Evolutionary conservation across 352 stramenopile species (phyloP).

Genomic region (Globisporangium yorkense): DNA sequence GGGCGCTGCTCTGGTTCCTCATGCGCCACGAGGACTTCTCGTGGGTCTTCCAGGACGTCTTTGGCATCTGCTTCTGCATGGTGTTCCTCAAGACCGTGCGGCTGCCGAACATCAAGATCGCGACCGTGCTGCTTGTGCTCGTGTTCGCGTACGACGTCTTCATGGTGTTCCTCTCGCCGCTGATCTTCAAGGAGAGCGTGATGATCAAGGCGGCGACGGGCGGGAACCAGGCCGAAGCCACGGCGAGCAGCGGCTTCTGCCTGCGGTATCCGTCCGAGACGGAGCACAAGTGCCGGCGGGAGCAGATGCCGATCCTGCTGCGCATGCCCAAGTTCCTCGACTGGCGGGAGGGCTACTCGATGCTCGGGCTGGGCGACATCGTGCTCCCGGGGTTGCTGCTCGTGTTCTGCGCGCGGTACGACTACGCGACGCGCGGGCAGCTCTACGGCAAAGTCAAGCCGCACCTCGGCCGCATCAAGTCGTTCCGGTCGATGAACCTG

Average conservation of each 20-base stretch:
- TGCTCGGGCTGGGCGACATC: constrained; percentile 97
- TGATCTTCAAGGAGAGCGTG: constrained; percentile 87
- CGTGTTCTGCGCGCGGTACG: constrained; percentile 93
- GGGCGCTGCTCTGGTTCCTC: constrained; percentile 65
- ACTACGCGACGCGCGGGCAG: constrained; percentile 83
- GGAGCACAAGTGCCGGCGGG: constrained; percentile 46
- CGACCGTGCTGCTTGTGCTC: constrained; percentile 86
- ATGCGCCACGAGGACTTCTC: constrained; percentile 70
- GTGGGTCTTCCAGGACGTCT: constrained; percentile 92
- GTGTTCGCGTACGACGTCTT: constrained; percentile 97
- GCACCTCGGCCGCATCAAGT: constrained; percentile 39
- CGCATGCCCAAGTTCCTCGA: constrained; percentile 91
- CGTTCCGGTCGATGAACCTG: constrained; percentile 15
- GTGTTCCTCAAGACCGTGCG: constrained; percentile 90
- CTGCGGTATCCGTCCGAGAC: constrained; percentile 69
- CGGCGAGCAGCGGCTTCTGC: constrained; percentile 49
- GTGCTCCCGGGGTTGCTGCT: constrained; percentile 93
- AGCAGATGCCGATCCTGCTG: constrained; percentile 94
- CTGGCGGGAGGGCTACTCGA: constrained; percentile 87
- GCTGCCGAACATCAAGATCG: constrained; percentile 91
- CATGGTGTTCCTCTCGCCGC: constrained; percentile 94
- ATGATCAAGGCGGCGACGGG: constrained; percentile 95
- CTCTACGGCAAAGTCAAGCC: constrained; percentile 54
- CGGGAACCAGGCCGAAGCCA: constrained; percentile 46
- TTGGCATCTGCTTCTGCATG: constrained; percentile 92